Percentiles rank a stretch among this genome's conserved stretches.
Evolutionary conservation across 2,329 filamentous ascomycete species (phyloP).

Genomic region (Ascochyta clinopodiicola): DNA sequence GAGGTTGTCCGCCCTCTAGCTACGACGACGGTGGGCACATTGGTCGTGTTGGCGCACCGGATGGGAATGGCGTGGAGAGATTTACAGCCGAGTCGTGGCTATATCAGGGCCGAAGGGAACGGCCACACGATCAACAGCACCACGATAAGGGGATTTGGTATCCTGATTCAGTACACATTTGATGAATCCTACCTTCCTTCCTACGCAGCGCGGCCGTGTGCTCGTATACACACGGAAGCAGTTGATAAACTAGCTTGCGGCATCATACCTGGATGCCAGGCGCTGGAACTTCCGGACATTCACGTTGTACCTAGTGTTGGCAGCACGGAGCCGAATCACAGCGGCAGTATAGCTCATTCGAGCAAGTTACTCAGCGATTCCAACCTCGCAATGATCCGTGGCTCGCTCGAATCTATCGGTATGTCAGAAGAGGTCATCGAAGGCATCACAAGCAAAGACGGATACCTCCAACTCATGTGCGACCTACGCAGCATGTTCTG

Average conservation of each 20-base stretch:
- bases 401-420: not conserved
- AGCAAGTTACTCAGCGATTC: not conserved
- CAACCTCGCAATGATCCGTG: not conserved
- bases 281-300: not conserved
- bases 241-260: constrained; percentile 7
- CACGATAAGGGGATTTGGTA: not conserved
- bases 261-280: constrained; percentile 6
- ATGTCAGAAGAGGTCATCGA: not conserved
- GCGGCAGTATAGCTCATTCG: not conserved
- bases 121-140: constrained; percentile 3
- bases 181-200: constrained; percentile 1
- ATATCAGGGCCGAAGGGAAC: not conserved
- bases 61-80: constrained; percentile 11
- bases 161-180: not conserved
- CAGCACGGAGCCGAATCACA: not conserved
- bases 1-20: constrained; percentile 15
- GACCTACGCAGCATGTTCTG: not conserved
- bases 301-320: not conserved
- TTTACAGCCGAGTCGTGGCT: not conserved
- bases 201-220: not conserved
- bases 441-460: not conserved
- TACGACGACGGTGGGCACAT: not conserved
- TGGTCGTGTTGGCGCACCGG: constrained; percentile 10
- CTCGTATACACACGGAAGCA: constrained; percentile 4
- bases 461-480: not conserved